These are phyloP conservation scores for Trichoderma sp. DNA, from an alignment of 2,329 filamentous ascomycete species.

Conservation along the genomic window DNA sequence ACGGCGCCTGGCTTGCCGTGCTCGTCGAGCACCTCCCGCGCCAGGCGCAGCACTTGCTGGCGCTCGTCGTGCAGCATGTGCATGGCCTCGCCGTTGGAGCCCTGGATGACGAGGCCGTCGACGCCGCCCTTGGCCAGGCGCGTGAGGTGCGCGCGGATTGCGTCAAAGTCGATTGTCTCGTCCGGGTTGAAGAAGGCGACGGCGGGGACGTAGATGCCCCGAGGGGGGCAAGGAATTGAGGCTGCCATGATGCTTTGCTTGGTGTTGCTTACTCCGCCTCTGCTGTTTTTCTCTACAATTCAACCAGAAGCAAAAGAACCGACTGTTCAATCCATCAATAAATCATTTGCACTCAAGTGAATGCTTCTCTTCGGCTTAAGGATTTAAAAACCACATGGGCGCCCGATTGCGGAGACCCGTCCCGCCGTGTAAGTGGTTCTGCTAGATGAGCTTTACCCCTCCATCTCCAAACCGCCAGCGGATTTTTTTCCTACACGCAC, in stretches of 20 bases:
- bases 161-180: conserved; percentile 41
- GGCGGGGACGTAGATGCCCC: conserved; percentile 46
- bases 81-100: conserved; percentile 83
- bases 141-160: conserved; percentile 42
- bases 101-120: conserved; percentile 76
- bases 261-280: conserved; percentile 6
- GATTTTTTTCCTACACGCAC: conserved; percentile 12
- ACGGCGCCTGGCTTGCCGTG: conserved; percentile 23
- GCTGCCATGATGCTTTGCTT: neutral
- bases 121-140: conserved; percentile 67
- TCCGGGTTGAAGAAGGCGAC: conserved; percentile 44
- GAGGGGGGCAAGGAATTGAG: conserved; percentile 27
- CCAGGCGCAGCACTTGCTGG: conserved; percentile 65
- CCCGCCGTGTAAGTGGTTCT: neutral
- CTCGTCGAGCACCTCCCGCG: conserved; percentile 43
- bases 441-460: neutral
- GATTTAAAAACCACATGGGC: neutral
- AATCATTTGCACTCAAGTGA: neutral
- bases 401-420: conserved; percentile 20
- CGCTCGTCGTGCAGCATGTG: conserved; percentile 75
- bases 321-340: neutral
- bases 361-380: conserved; percentile 15
- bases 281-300: neutral
- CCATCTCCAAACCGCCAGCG: neutral
- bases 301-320: neutral